These are phyloP conservation scores for Phaeosphaeriaceae sp. DNA, from an alignment of 2,329 filamentous ascomycete species.

Conservation along the genomic window DNA sequence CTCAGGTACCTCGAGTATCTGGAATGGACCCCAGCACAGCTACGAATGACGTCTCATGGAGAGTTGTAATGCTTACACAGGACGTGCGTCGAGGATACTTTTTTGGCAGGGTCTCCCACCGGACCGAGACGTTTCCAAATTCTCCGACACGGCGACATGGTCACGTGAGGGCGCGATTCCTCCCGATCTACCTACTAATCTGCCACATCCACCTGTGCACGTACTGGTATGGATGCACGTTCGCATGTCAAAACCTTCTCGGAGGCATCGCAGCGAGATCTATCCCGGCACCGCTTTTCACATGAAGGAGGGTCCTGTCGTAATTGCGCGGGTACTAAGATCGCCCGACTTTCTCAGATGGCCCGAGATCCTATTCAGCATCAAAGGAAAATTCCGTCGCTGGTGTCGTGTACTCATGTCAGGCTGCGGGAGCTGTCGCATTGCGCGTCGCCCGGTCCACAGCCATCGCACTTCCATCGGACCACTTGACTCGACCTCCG, in stretches of 20 bases:
- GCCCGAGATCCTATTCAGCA: not conserved
- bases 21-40: not conserved
- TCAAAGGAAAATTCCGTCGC: not conserved
- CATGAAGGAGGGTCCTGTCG: not conserved
- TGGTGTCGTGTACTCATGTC: not conserved
- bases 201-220: not conserved
- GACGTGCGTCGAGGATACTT: not conserved
- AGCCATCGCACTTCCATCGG: not conserved
- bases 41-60: constrained; percentile 13
- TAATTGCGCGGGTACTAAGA: not conserved
- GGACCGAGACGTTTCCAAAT: constrained; percentile 3
- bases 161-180: not conserved
- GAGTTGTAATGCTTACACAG: not conserved
- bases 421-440: not conserved
- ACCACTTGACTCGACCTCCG: not conserved
- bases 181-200: not conserved
- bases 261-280: not conserved
- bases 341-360: not conserved
- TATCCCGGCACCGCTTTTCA: not conserved
- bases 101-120: constrained; percentile 4
- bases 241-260: not conserved
- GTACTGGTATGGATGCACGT: not conserved
- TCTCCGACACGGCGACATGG: not conserved
- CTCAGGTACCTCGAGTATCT: constrained; percentile 23
- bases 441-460: constrained; percentile 1